These are phyloP conservation scores for Tulasnella sp. DNA, from an alignment of 768 basidiomycete species.

Conservation along the genomic window DNA sequence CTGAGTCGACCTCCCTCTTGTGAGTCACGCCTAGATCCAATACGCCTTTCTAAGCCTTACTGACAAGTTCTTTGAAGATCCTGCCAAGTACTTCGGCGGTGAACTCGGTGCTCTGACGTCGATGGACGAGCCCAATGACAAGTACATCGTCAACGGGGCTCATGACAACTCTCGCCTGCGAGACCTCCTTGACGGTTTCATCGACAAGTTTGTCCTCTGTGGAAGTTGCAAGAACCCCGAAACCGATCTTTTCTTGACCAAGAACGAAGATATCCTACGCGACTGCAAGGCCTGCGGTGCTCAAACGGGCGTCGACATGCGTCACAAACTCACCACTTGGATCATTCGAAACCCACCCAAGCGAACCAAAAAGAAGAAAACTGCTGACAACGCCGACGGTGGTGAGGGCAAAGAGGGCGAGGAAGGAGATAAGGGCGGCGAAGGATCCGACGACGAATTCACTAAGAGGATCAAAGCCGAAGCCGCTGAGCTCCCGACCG, in stretches of 20 bases:
- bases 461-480: conserved; percentile 88
- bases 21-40: conserved; percentile 17
- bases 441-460: conserved; percentile 61
- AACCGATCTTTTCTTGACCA: conserved; percentile 88
- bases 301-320: conserved; percentile 85
- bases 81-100: conserved; percentile 98
- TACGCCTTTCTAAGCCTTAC: not conserved
- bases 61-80: conserved; percentile 38
- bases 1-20: conserved; percentile 83
- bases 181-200: conserved; percentile 92
- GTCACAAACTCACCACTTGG: conserved; percentile 92
- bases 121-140: conserved; percentile 90
- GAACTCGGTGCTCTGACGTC: conserved; percentile 97
- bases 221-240: conserved; percentile 98
- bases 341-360: conserved; percentile 96
- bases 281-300: conserved; percentile 99
- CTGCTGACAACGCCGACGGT: conserved; percentile 28
- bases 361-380: conserved; percentile 60
- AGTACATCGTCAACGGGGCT: conserved; percentile 97
- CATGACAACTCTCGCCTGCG: conserved; percentile 86
- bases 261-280: conserved; percentile 78
- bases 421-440: conserved; percentile 34
- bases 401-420: conserved; percentile 39
- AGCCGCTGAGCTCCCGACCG: conserved; percentile 57
- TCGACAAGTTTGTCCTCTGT: conserved; percentile 97